Conservation (phyloP, 208 protist species). For the Acanthamoeba polyphaga region DNA sequence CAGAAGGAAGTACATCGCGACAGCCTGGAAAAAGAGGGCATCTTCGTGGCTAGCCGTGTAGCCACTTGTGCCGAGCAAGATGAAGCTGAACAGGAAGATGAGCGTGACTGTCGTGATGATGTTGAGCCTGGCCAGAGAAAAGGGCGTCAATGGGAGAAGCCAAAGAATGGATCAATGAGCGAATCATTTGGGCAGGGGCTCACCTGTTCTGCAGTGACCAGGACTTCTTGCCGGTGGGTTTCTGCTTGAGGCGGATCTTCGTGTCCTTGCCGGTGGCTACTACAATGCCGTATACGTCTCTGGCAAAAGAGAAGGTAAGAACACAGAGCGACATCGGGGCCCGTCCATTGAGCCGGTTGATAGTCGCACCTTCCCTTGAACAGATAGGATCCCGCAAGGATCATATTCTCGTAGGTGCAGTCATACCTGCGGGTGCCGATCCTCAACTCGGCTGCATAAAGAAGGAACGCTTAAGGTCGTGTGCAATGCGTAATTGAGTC, state of each 20-base stretch:
- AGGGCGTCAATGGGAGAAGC: neutral
- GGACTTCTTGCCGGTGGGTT: slow-evolving; percentile 43
- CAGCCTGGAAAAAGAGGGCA: slow-evolving; percentile 30
- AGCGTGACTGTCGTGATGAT: slow-evolving; percentile 72
- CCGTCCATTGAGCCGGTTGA: neutral
- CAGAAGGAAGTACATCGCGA: slow-evolving; percentile 74
- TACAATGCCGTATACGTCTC: slow-evolving; percentile 72
- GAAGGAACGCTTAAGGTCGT: neutral
- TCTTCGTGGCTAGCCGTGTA: slow-evolving; percentile 27
- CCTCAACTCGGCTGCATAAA: slow-evolving; percentile 10
- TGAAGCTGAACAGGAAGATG: slow-evolving; percentile 70
- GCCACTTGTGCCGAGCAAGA: slow-evolving; percentile 52
- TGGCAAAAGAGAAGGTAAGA: neutral
- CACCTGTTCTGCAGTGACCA: slow-evolving; percentile 75
- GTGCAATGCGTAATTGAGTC: neutral
- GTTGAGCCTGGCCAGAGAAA: slow-evolving; percentile 30
- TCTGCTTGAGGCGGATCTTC: slow-evolving; percentile 76
- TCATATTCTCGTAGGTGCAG: slow-evolving; percentile 71
- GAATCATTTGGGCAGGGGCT: neutral
- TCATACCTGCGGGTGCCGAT: slow-evolving; percentile 62
- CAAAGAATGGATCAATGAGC: neutral
- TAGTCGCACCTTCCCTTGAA: slow-evolving; percentile 60
- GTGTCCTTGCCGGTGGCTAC: slow-evolving; percentile 74
- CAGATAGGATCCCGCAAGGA: slow-evolving; percentile 67
- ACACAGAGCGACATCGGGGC: no score